Conservation (phyloP, 1,284 basidiomycete species). For the Xanthoconium separans region DNA sequence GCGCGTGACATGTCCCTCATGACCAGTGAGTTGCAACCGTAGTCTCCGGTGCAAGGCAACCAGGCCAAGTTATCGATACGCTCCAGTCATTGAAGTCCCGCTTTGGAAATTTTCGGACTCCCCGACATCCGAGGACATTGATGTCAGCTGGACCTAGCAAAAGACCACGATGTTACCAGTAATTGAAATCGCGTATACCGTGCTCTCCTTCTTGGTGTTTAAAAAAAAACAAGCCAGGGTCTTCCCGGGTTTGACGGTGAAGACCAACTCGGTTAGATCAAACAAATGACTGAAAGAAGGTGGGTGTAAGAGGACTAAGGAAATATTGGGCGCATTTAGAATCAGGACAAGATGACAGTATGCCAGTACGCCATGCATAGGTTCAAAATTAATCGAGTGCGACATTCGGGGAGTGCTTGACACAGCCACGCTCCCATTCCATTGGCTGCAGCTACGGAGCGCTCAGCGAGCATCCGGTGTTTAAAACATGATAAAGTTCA, state of each 20-base stretch:
- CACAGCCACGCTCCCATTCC: neutral
- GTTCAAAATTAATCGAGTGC: neutral
- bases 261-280: conserved; percentile 18
- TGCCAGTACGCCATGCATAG: neutral
- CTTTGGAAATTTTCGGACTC: conserved; percentile 8
- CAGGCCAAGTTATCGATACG: conserved; percentile 33
- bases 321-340: neutral
- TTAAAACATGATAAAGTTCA: too few species aligned
- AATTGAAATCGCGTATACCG: conserved; percentile 19
- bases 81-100: conserved; percentile 16
- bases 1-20: conserved; percentile 16
- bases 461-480: too few species aligned
- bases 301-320: neutral
- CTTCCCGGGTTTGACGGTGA: conserved; percentile 1
- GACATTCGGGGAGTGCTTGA: neutral
- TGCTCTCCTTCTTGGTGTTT: conserved; percentile 13
- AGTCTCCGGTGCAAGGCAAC: conserved; percentile 9
- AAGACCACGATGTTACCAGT: conserved; percentile 3
- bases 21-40: conserved; percentile 14
- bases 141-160: conserved; percentile 8
- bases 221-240: too few species aligned
- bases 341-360: neutral
- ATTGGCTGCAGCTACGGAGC: too few species aligned
- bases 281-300: conserved; percentile 11
- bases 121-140: conserved; percentile 28